Base-by-base conservation (phyloP, 2,329 filamentous ascomycete genomes). In the Aspergillus floridensis region DNA sequence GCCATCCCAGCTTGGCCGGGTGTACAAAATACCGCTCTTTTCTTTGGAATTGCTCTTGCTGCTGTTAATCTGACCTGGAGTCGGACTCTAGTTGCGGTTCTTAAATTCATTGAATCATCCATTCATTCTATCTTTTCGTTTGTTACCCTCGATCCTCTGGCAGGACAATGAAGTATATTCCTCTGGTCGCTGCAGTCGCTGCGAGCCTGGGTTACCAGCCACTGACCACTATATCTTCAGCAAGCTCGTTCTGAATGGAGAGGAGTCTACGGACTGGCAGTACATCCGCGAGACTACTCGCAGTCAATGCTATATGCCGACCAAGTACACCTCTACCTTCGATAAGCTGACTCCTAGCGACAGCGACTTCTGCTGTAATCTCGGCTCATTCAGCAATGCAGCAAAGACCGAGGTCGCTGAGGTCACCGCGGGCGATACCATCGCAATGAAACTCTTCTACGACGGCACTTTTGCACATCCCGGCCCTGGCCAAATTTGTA, bases 401-500 rank as follows among this genome's bases (percentile, higher is more conserved):
- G 56, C 50, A 3, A 63, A 66, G 52, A 66, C 64, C n/a, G 60
- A 65, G 16, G 60, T 65, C 21, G 60, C 61, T 10, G 56, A 60
- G 7, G 59, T 66, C 44, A 52, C 52, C 11, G 62, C 64, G 5
- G 64, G 64, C 24, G 59, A 63, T 49, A 65, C 52, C 16, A 61
- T 66, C 47, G 64, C 31, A 12, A 60, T 66, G 59, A 65, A 63
- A 57, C 53, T 63, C 1, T 58, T 59, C 26, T 63, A 60, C 47
- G 62, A 61, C 44, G 53, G 3, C 22, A 56, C 2, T 4, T 60
- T 66, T 32, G 49, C 44, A n/a, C 64, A 66, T 14, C 64, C 64
- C 7, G 64, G 64, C 3, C 64, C 64, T 8, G 60, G 57, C 32
- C 64, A 63, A 58, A 62, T 66, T 38, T 66, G 60, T 64, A 65